These are phyloP conservation scores for Curvularia spicifera DNA, from an alignment of 2,329 filamentous ascomycete species.

Conservation along the genomic window DNA sequence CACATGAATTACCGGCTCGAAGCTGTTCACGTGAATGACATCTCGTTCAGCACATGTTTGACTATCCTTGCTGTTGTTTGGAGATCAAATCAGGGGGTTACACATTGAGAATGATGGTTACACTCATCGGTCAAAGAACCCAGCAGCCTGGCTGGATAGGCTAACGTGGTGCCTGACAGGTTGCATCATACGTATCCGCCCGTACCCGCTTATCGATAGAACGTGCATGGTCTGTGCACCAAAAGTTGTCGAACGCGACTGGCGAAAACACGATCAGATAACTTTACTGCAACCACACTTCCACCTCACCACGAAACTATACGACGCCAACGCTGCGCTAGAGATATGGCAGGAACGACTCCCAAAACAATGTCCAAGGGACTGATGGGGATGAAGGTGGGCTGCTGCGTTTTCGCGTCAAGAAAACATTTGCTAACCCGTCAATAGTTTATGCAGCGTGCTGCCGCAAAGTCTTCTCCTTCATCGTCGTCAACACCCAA, in stretches of 20 bases:
- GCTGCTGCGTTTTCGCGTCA: not conserved
- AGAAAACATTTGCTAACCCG: slow-evolving; percentile 17
- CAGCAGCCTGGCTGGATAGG: not conserved
- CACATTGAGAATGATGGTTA: not conserved
- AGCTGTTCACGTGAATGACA: not conserved
- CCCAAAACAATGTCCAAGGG: slow-evolving; percentile 80
- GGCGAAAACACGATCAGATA: slow-evolving; percentile 10
- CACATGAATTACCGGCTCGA: not conserved
- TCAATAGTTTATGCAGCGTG: slow-evolving; percentile 84
- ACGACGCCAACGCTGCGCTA: not conserved
- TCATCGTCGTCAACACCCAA: slow-evolving; percentile 58
- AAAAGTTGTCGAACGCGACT: slow-evolving; percentile 16
- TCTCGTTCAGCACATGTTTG: not conserved
- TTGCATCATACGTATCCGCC: slow-evolving; percentile 1
- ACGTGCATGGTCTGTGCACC: not conserved
- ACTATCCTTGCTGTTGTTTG: not conserved
- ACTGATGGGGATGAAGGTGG: slow-evolving; percentile 85
- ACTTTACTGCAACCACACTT: not conserved
- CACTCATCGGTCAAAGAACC: not conserved
- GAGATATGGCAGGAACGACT: slow-evolving; percentile 40
- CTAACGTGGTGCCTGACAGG: not conserved
- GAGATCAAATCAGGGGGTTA: not conserved
- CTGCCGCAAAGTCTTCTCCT: slow-evolving; percentile 66
- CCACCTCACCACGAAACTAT: not conserved
- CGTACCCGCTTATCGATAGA: slow-evolving; percentile 10